Conservation (phyloP, 176 grass and related monocot species). For the Metroxylon sagu region DNA sequence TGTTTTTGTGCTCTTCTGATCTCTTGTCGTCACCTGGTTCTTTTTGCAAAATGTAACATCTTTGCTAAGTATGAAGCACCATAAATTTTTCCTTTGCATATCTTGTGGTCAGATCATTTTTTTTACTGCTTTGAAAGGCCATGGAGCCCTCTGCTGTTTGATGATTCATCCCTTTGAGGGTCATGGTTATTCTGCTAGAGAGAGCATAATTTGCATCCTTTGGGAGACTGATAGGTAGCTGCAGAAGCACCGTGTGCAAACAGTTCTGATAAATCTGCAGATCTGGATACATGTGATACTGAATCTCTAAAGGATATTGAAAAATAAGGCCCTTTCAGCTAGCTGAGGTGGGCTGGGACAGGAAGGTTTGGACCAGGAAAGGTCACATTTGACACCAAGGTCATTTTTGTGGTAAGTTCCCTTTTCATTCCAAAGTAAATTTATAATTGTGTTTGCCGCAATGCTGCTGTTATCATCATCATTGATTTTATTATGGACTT, state of each 20-base stretch:
- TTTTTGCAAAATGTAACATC: too few relatives aligned
- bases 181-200: constrained; percentile 89
- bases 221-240: constrained; percentile 98
- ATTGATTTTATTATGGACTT: too few relatives aligned
- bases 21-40: too few relatives aligned
- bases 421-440: too few relatives aligned
- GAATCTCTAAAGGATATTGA: constrained; percentile 29
- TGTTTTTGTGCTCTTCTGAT: too few relatives aligned
- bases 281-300: constrained; percentile 13
- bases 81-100: neutral
- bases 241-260: constrained; percentile 60
- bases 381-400: constrained; percentile 26
- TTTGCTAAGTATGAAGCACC: neutral
- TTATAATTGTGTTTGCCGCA: too few relatives aligned
- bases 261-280: constrained; percentile 27
- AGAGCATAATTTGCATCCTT: constrained; percentile 96
- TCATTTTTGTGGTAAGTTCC: constrained; percentile 75
- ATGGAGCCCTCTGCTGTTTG: constrained; percentile 77
- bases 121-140: constrained; percentile 99
- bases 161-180: constrained; percentile 92
- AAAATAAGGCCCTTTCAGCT: constrained; percentile 50
- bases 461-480: too few relatives aligned
- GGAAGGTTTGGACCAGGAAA: constrained; percentile 44
- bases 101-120: constrained; percentile 87
- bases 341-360: constrained; percentile 34